A percentile compares a stretch with the other conserved stretches of the same genome.
Conservation (phyloP, 2,329 filamentous ascomycete species). For the Colletotrichum incanum region DNA sequence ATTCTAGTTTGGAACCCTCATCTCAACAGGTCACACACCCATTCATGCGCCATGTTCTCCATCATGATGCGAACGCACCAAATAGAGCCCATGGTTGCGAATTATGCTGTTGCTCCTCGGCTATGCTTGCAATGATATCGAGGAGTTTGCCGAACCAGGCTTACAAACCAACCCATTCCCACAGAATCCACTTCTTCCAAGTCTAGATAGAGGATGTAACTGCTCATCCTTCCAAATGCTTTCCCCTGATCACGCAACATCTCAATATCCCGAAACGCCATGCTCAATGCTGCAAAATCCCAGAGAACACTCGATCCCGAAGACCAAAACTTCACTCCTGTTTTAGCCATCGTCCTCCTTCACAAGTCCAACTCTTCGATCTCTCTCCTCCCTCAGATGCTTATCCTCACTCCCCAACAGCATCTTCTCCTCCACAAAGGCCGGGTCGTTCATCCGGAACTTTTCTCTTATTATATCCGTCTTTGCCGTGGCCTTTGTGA, state of each 20-base stretch:
- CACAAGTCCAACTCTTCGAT: conserved; percentile 41
- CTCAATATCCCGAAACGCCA: neutral
- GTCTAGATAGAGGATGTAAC: neutral
- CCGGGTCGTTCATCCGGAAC: conserved; percentile 55
- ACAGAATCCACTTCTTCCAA: neutral
- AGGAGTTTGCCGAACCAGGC: neutral
- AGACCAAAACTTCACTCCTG: neutral
- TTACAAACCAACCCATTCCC: neutral
- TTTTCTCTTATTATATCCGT: conserved; percentile 53
- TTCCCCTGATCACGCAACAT: neutral
- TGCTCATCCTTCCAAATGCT: neutral
- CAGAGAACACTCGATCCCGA: neutral
- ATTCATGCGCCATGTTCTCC: neutral
- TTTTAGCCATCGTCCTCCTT: neutral
- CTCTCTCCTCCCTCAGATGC: conserved; percentile 53
- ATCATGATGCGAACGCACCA: neutral
- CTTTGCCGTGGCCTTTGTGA: conserved; percentile 45
- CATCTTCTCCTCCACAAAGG: conserved; percentile 59
- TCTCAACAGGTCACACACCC: too few relatives aligned
- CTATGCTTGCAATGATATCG: neutral
- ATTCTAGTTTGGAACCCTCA: neutral
- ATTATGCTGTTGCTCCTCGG: neutral
- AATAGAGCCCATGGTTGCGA: neutral
- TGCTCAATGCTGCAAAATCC: neutral
- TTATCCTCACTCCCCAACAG: conserved; percentile 54